Evolutionary conservation across 164 flowering plant genomes (phyloP).

Genomic region (Tetracentron sinense): DNA sequence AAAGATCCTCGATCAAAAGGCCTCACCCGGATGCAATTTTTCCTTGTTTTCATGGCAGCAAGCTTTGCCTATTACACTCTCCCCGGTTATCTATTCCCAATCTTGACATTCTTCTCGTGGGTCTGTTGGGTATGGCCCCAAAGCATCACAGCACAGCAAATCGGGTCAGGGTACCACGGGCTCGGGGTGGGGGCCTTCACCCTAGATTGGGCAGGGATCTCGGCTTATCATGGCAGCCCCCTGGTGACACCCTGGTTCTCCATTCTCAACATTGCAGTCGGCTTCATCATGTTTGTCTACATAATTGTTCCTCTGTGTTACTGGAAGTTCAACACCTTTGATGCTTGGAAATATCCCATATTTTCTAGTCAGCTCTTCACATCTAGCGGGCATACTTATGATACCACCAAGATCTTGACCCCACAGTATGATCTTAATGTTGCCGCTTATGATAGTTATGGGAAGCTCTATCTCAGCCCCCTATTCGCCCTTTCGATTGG

Average conservation of each 20-base stretch:
- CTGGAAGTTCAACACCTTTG: constrained; percentile 85
- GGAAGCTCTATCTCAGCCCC: constrained; percentile 87
- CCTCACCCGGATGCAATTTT: constrained; percentile 74
- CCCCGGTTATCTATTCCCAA: constrained; percentile 87
- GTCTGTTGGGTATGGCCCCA: constrained; percentile 89
- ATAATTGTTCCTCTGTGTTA: constrained; percentile 81
- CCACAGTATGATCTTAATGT: constrained; percentile 70
- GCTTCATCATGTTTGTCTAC: constrained; percentile 86
- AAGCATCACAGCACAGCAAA: constrained; percentile 86
- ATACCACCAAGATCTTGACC: constrained; percentile 74
- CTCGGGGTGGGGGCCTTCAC: constrained; percentile 94
- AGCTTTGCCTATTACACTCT: constrained; percentile 77
- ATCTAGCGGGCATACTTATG: constrained; percentile 58
- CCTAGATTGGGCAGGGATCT: constrained; percentile 95
- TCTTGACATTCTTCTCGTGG: constrained; percentile 93
- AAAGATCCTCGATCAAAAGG: constrained; percentile 58
- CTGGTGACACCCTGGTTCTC: constrained; percentile 80
- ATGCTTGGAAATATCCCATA: constrained; percentile 81
- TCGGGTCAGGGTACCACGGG: constrained; percentile 89
- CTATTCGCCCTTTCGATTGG: constrained; percentile 87
- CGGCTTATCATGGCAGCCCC: constrained; percentile 96
- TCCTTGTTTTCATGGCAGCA: constrained; percentile 58
- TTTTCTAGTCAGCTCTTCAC: constrained; percentile 80
- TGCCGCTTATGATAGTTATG: constrained; percentile 65
- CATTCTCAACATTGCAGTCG: constrained; percentile 65